A percentile compares a stretch with the other conserved stretches of the same genome.
These are phyloP conservation scores for Podospora tetraspora DNA, from an alignment of 495 filamentous ascomycete genomes.

Conservation along the genomic window DNA sequence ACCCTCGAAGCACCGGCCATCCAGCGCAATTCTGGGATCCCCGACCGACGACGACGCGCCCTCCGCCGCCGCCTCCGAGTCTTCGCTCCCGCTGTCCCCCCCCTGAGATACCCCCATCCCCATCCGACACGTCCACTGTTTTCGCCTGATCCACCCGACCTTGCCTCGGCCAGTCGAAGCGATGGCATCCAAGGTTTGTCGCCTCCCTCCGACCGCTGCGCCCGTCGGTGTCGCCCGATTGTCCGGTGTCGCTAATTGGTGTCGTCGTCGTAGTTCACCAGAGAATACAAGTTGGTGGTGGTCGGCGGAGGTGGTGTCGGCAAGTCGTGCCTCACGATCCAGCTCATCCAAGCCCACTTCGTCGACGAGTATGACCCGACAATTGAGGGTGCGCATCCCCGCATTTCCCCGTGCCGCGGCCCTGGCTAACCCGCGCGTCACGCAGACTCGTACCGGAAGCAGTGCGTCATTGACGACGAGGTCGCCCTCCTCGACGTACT, in stretches of 20 bases:
- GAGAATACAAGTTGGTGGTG: slow-evolving; percentile 98
- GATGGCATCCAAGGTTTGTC: slow-evolving; percentile 46
- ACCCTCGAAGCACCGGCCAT: slow-evolving; percentile 1
- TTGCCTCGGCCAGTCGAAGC: slow-evolving; percentile 11
- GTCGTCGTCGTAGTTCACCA: slow-evolving; percentile 64
- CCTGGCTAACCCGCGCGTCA: slow-evolving; percentile 10
- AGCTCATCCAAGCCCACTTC: slow-evolving; percentile 98
- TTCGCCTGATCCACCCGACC: not conserved
- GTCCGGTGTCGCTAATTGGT: not conserved
- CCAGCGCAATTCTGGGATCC: slow-evolving; percentile 2
- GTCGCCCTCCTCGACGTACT: slow-evolving; percentile 95
- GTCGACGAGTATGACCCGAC: slow-evolving; percentile 99
- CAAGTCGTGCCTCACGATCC: slow-evolving; percentile 98
- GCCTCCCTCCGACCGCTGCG: not conserved
- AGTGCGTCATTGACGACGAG: slow-evolving; percentile 97
- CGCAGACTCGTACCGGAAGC: slow-evolving; percentile 97
- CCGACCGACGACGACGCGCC: slow-evolving; percentile 9
- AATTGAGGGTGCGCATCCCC: slow-evolving; percentile 75
- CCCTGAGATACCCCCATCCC: not conserved
- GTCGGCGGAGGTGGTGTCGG: slow-evolving; percentile 97
- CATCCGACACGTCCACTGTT: not conserved
- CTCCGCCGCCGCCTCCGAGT: not conserved
- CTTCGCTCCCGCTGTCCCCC: not conserved
- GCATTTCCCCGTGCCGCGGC: not conserved
- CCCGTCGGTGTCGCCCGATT: not conserved